Conservation (phyloP, 208 protist species). For the Balamuthia mandrillaris region DNA sequence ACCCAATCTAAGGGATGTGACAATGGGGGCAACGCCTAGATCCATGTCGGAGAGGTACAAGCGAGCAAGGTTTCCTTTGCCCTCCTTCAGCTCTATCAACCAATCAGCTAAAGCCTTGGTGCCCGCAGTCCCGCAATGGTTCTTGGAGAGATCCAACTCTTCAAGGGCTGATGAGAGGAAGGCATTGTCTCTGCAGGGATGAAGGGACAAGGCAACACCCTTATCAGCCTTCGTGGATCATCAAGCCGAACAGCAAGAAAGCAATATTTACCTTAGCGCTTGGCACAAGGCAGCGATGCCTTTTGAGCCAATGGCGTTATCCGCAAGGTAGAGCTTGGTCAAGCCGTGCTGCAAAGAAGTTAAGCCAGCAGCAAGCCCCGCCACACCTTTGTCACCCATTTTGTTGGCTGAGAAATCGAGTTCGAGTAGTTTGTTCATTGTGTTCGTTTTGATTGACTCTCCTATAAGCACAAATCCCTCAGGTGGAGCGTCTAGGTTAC, state of each 20-base stretch:
- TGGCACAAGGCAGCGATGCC: no score
- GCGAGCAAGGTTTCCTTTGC: no score
- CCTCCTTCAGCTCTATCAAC: no score
- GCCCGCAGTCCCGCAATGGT: no score
- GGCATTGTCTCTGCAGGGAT: no score
- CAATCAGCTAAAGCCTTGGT: no score
- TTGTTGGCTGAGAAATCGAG: slow-evolving; percentile 10
- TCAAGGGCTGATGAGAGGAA: no score
- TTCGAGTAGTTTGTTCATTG: background rate
- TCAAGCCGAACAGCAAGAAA: no score
- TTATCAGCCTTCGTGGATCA: no score
- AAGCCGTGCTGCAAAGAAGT: slow-evolving; percentile 7
- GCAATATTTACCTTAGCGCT: no score
- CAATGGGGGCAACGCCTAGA: slow-evolving; percentile 6
- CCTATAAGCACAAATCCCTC: slow-evolving; percentile 19
- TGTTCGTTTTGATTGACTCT: slow-evolving; percentile 1
- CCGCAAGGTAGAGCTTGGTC: background rate
- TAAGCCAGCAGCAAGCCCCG: slow-evolving; percentile 7
- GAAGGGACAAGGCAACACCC: no score
- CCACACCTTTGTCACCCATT: slow-evolving; percentile 21
- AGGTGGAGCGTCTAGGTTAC: background rate
- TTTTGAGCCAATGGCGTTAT: slow-evolving; percentile 2
- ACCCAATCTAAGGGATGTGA: slow-evolving; percentile 11
- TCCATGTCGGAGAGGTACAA: slow-evolving; percentile 9
- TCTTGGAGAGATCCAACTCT: no score